These are phyloP conservation scores for Massarina eburnea DNA, from an alignment of 2,329 filamentous ascomycete genomes.

Conservation along the genomic window DNA sequence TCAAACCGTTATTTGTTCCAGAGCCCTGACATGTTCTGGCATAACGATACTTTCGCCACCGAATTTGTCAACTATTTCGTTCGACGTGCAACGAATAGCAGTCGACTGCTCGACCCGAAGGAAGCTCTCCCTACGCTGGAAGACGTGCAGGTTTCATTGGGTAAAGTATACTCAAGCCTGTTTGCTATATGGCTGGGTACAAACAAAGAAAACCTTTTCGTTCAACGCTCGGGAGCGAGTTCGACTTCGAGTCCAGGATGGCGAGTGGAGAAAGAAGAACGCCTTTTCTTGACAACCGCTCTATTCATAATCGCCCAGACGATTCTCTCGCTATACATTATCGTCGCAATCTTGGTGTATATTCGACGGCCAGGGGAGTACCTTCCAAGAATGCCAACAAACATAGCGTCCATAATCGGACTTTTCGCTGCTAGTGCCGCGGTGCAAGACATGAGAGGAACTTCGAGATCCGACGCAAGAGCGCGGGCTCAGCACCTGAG, in stretches of 20 bases:
- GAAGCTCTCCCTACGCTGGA: slow-evolving; percentile 36
- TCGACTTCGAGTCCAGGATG: slow-evolving; percentile 11
- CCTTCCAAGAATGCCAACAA: slow-evolving; percentile 56
- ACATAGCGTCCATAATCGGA: slow-evolving; percentile 51
- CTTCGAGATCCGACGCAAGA: slow-evolving; percentile 19
- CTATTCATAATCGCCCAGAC: slow-evolving; percentile 51
- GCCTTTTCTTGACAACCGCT: slow-evolving; percentile 52
- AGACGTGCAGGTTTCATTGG: slow-evolving; percentile 21
- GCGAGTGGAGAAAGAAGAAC: slow-evolving; percentile 30
- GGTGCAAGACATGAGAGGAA: slow-evolving; percentile 38
- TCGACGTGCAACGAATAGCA: slow-evolving; percentile 25
- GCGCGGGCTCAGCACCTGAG: slow-evolving; percentile 19
- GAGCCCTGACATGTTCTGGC: slow-evolving; percentile 39
- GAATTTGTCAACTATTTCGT: slow-evolving; percentile 56
- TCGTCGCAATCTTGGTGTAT: slow-evolving; percentile 51
- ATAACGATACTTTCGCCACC: slow-evolving; percentile 49
- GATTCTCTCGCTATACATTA: slow-evolving; percentile 49
- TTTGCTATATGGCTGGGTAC: slow-evolving; percentile 50
- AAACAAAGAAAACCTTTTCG: slow-evolving; percentile 46
- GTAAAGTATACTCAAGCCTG: slow-evolving; percentile 38
- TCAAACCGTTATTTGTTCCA: slow-evolving; percentile 24
- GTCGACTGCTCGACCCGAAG: slow-evolving; percentile 39
- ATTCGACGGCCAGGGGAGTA: slow-evolving; percentile 43
- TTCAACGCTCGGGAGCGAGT: slow-evolving; percentile 2
- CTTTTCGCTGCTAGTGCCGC: slow-evolving; percentile 53